A percentile compares a stretch with the other conserved stretches of the same genome.
These are phyloP conservation scores for Sicyos edulis DNA, from an alignment of 306 rosid species.

Conservation along the genomic window DNA sequence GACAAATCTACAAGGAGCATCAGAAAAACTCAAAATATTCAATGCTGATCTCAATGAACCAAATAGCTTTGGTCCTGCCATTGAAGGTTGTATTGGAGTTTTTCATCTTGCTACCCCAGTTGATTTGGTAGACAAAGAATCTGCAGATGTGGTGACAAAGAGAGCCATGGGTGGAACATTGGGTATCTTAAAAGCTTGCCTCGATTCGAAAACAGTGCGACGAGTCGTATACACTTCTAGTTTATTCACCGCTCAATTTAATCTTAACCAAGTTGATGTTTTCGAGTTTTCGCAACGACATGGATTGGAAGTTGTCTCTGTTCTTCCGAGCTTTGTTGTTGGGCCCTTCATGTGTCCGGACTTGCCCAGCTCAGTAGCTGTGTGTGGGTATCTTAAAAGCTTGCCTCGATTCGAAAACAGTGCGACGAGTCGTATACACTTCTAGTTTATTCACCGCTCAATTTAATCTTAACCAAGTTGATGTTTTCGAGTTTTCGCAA, in stretches of 20 bases:
- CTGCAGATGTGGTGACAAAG: slow-evolving; percentile 35
- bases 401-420: slow-evolving; percentile 33
- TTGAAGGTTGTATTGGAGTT: slow-evolving; percentile 14
- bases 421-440: slow-evolving; percentile 58
- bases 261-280: background rate
- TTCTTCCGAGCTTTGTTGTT: slow-evolving; percentile 38
- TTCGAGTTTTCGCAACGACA: slow-evolving; percentile 36
- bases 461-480: background rate
- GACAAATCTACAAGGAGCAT: slow-evolving; percentile 43
- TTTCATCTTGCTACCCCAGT: slow-evolving; percentile 16
- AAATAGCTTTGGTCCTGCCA: background rate
- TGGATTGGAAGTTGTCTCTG: slow-evolving; percentile 54
- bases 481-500: slow-evolving; percentile 33
- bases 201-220: slow-evolving; percentile 34
- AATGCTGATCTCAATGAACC: slow-evolving; percentile 36
- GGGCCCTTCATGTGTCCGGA: slow-evolving; percentile 58
- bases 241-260: slow-evolving; percentile 23
- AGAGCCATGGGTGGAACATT: slow-evolving; percentile 45
- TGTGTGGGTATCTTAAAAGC: slow-evolving; percentile 44
- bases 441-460: slow-evolving; percentile 35
- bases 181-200: slow-evolving; percentile 45
- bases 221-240: slow-evolving; percentile 56
- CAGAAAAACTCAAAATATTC: slow-evolving; percentile 38
- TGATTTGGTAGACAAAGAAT: slow-evolving; percentile 27
- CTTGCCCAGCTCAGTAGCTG: slow-evolving; percentile 47